A percentile compares a stretch with the other conserved stretches of the same genome.
These are phyloP conservation scores for Leptomonas pyrrhocoris DNA, from an alignment of 208 protist genomes.

Conservation along the genomic window DNA sequence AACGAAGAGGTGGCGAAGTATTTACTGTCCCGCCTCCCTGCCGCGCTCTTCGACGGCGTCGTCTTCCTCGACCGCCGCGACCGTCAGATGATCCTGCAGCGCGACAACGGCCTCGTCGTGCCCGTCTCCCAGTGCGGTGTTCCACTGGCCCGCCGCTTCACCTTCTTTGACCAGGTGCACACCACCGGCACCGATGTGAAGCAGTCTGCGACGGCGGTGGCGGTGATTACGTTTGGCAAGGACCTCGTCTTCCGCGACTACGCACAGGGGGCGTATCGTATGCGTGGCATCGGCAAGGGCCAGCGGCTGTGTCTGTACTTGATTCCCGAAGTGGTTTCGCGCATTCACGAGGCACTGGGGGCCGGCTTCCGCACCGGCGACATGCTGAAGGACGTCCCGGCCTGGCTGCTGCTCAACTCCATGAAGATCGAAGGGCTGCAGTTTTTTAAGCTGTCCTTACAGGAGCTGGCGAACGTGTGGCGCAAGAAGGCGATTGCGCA, in stretches of 20 bases:
- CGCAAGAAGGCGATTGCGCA: slow-evolving; percentile 82
- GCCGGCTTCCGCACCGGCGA: slow-evolving; percentile 46
- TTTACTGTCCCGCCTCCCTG: slow-evolving; percentile 73
- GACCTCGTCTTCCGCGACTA: slow-evolving; percentile 97
- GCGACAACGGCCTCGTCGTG: slow-evolving; percentile 78
- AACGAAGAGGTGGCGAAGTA: slow-evolving; percentile 92
- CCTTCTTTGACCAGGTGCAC: slow-evolving; percentile 96
- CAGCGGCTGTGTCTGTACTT: slow-evolving; percentile 93
- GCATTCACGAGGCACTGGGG: slow-evolving; percentile 67
- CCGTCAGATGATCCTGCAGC: slow-evolving; percentile 93
- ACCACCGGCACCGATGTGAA: slow-evolving; percentile 97
- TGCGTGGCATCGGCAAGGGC: slow-evolving; percentile 94
- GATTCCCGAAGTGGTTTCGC: slow-evolving; percentile 90
- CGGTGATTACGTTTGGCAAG: slow-evolving; percentile 95
- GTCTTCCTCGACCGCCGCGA: slow-evolving; percentile 94
- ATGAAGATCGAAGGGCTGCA: slow-evolving; percentile 85
- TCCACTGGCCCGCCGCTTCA: slow-evolving; percentile 85
- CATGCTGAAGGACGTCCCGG: slow-evolving; percentile 79
- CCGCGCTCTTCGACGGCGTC: slow-evolving; percentile 90
- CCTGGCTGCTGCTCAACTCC: slow-evolving; percentile 91
- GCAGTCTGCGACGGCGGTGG: slow-evolving; percentile 88
- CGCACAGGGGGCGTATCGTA: slow-evolving; percentile 91
- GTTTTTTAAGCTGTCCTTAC: slow-evolving; percentile 90
- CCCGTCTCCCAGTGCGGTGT: slow-evolving; percentile 94
- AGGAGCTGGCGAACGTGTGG: slow-evolving; percentile 92